Evolutionary conservation across 805 yeast genomes (phyloP), one percentile per base, ranked within the genome.

Genomic region (Pichia exigua): DNA sequence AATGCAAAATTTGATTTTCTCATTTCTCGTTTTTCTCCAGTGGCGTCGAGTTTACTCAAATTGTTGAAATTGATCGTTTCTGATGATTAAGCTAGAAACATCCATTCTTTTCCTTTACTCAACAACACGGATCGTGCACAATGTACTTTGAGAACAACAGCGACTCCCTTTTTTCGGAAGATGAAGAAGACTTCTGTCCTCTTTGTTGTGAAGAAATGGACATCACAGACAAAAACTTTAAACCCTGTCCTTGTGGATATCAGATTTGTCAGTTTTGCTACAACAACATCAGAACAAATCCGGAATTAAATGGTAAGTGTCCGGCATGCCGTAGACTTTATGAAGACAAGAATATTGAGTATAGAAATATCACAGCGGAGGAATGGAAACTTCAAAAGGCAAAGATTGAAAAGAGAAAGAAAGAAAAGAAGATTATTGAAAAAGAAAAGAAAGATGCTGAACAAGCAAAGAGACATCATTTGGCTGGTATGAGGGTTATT

Each of bases 191-290:
- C 57, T 74, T 76, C 58, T 84, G 96, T 71, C 99, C 99, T 51
- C 79, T 94, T 57, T 94, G 99, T 73, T 92, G 91, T 64, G 99
- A 94, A 70, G 97, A 94, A 66, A 84, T 94, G 90, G 99, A 94
- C 69, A 82, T 92, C 46, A 86, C 96, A 18, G 99, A 94, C 70
- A 89, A 87, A 64, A 88, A 90, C 72, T 94, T 94, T 76, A 89
- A 86, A 68, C 99, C 99, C n/a, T 94, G 99, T 74, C 98, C 98
- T 1, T 94, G 99, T 73, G 99, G 99, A 20, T 94, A 94, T 64
- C 97, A 95, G 67, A 87, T 94, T 53, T 94, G 99, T 68, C 98
- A 92, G 75, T 94, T 94, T 66, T 94, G 99, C 69, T 94, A 92
- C 75, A 94, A 94, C 72, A 92, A 91, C 67, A 94, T 94, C 62